These are phyloP conservation scores for Monosporozyma solicola DNA, from an alignment of 805 yeast genomes.

Conservation along the genomic window DNA sequence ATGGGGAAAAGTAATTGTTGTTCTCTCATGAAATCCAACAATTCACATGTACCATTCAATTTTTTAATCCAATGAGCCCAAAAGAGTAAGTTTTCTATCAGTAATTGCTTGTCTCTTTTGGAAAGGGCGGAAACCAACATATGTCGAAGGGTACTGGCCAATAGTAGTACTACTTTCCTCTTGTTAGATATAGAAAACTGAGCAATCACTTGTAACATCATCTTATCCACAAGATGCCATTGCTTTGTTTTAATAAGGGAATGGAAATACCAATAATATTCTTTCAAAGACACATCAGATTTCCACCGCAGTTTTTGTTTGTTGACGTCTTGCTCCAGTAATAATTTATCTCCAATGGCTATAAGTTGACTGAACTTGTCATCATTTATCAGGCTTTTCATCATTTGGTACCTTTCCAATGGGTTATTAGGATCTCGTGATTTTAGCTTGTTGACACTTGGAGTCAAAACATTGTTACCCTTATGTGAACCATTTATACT, in stretches of 20 bases:
- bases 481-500: background rate
- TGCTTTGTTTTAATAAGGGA: constrained; percentile 11
- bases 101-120: background rate
- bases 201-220: constrained; percentile 12
- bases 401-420: background rate
- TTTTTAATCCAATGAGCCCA: constrained; percentile 22
- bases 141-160: constrained; percentile 11
- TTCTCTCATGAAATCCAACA: constrained; percentile 14
- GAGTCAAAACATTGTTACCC: background rate
- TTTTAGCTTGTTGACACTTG: background rate
- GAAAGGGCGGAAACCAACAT: constrained; percentile 2
- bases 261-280: constrained; percentile 14
- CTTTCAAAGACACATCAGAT: constrained; percentile 10
- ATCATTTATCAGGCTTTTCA: background rate
- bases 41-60: constrained; percentile 23
- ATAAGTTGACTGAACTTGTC: background rate
- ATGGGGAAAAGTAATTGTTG: constrained; percentile 13
- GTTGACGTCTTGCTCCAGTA: background rate
- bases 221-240: constrained; percentile 7
- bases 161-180: constrained; percentile 9
- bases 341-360: background rate
- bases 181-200: constrained; percentile 17
- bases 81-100: constrained; percentile 8
- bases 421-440: background rate
- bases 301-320: background rate